Evolutionary conservation across 306 rosid species (phyloP), one percentile per base, ranked within the genome.

Genomic region (Acacia crassicarpa): DNA sequence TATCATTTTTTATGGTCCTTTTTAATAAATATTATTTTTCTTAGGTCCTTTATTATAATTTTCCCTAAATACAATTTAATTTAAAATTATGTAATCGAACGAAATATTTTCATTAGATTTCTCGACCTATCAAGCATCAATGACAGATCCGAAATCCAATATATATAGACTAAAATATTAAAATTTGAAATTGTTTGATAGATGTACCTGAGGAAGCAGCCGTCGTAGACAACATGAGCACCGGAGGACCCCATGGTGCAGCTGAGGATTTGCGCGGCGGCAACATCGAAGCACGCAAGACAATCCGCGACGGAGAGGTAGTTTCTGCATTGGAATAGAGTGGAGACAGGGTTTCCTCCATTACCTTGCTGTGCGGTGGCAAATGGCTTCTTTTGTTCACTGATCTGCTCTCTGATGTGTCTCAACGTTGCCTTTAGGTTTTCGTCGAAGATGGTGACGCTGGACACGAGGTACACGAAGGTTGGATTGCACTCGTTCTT

Each of bases 131-230:
- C 40, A 35, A 0, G 40, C 40, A 35, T 35, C 20, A 49, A 16
- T 5, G 2, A 49, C 20, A 5, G 20, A 49, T 49, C 17, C n/a
- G 7, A 49, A 49, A 49, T 49, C 56, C 56, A 15, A 16, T 4
- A 49, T 13, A 49, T 4, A 49, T 49, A 49, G 56, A 49, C 59
- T 53, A 53, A 49, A 16, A 16, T 16, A 49, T 16, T 4, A 13
- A 49, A 53, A 49, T 49, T 20, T 54, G 25, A 54, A 20, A 20
- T 20, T 54, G 10, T 20, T 54, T 54, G 16, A 15, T 27, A 63
- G 41, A 14, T 13, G 10, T 77, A 92, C 94, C 97, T 89, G 72
- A 92, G 90, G 83, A 89, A 86, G 87, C 97, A 92, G 5, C 91
- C 97, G 4, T 92, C 91, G n/a, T 89, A 90, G 83, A 89, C 70